Conservation (phyloP, 2,329 filamentous ascomycete species). For the Fusarium torulosum region DNA sequence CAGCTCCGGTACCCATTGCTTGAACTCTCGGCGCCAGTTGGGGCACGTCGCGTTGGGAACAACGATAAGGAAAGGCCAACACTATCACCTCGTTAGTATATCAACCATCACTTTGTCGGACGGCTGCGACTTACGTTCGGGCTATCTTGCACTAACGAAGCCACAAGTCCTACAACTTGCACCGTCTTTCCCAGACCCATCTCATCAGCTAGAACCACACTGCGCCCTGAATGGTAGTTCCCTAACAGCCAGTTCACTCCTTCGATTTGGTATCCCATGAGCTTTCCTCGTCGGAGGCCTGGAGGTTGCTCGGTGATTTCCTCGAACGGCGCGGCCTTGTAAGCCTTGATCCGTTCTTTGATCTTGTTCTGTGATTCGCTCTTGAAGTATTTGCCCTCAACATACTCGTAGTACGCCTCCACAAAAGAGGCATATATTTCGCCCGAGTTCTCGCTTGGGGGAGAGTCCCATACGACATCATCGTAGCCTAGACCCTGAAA, state of each 20-base stretch:
- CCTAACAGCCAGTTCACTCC: slow-evolving; percentile 96
- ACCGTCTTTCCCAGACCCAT: slow-evolving; percentile 99
- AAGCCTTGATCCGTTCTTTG: slow-evolving; percentile 75
- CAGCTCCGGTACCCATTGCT: slow-evolving; percentile 88
- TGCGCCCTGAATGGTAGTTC: slow-evolving; percentile 85
- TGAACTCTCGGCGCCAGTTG: slow-evolving; percentile 98
- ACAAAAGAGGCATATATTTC: slow-evolving; percentile 84
- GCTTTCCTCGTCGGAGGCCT: slow-evolving; percentile 78
- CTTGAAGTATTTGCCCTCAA: slow-evolving; percentile 80
- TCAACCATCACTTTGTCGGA: background rate
- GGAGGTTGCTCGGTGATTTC: slow-evolving; percentile 79
- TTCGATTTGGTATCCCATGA: slow-evolving; percentile 95
- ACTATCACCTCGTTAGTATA: slow-evolving; percentile 55
- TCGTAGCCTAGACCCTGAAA: slow-evolving; percentile 94
- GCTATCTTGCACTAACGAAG: slow-evolving; percentile 75
- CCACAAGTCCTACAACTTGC: slow-evolving; percentile 86
- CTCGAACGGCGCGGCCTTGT: slow-evolving; percentile 74
- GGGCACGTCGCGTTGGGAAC: slow-evolving; percentile 95
- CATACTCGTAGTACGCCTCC: slow-evolving; percentile 86
- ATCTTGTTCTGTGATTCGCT: slow-evolving; percentile 69
- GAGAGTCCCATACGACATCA: slow-evolving; percentile 89
- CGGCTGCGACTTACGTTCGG: slow-evolving; percentile 58
- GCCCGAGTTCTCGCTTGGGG: slow-evolving; percentile 73
- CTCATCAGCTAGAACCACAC: slow-evolving; percentile 93
- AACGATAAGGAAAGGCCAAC: slow-evolving; percentile 93